A percentile compares a stretch with the other conserved stretches of the same genome.
Evolutionary conservation across 2,329 filamentous ascomycete genomes (phyloP).

Genomic region (Tolypocladium tropicale): DNA sequence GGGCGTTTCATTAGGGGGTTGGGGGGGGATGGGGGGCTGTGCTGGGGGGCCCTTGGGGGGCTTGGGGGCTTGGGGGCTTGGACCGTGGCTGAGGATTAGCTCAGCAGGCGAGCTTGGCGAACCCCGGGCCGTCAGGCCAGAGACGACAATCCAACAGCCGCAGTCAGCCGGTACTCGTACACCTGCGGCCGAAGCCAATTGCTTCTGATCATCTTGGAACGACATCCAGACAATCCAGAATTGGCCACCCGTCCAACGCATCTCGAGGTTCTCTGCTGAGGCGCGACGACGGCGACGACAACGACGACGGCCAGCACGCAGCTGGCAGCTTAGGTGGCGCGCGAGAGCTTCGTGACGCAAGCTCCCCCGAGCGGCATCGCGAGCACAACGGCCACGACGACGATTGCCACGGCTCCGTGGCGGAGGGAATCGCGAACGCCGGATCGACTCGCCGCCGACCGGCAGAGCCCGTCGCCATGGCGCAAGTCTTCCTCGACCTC

Average conservation of each 20-base stretch:
- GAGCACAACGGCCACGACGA: neutral
- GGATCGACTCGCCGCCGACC: neutral
- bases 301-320: neutral
- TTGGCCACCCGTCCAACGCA: neutral
- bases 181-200: no score
- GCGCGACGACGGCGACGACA: neutral
- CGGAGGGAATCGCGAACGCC: neutral
- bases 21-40: no score
- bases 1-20: no score
- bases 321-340: neutral
- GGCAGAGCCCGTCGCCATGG: slow-evolving; percentile 39
- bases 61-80: neutral
- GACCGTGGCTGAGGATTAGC: neutral
- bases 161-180: no score
- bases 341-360: neutral
- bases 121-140: neutral
- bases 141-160: neutral
- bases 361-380: no score
- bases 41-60: no score
- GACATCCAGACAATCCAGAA: neutral
- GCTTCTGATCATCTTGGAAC: neutral
- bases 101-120: neutral
- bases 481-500: slow-evolving; percentile 77
- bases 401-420: neutral
- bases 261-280: neutral